Conservation (phyloP, 306 rosid genomes). For the Quercus wislizeni region DNA sequence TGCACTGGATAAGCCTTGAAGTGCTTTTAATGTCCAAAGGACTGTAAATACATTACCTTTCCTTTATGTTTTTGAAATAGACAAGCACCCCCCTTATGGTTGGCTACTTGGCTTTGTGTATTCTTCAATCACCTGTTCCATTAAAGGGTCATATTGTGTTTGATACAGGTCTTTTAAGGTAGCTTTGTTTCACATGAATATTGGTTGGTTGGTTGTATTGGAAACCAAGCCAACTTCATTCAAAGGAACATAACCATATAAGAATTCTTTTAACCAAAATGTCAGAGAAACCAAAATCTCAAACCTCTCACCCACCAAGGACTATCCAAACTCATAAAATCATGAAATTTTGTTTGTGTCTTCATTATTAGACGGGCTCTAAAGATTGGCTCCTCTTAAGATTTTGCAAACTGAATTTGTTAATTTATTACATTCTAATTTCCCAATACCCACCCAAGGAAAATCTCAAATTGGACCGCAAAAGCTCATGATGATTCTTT, state of each 20-base stretch:
- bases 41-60: background rate
- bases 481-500: background rate
- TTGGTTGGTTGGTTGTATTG: background rate
- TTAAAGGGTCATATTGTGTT: background rate
- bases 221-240: background rate
- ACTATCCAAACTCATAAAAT: background rate
- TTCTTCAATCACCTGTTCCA: background rate
- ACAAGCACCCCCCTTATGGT: background rate
- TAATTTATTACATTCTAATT: background rate
- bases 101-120: background rate
- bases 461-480: too few relatives aligned
- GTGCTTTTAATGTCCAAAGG: background rate
- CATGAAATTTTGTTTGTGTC: background rate
- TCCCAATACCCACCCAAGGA: too few relatives aligned
- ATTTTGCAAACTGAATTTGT: background rate
- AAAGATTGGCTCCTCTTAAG: background rate
- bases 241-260: background rate
- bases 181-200: background rate
- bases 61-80: background rate
- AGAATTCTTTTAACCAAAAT: background rate
- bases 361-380: background rate
- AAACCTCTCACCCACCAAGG: background rate
- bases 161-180: background rate
- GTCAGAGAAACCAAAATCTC: background rate
- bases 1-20: background rate